Evolutionary conservation across 1,284 basidiomycete genomes (phyloP).

Genomic region (Anthracocystis panici-leucophaei): DNA sequence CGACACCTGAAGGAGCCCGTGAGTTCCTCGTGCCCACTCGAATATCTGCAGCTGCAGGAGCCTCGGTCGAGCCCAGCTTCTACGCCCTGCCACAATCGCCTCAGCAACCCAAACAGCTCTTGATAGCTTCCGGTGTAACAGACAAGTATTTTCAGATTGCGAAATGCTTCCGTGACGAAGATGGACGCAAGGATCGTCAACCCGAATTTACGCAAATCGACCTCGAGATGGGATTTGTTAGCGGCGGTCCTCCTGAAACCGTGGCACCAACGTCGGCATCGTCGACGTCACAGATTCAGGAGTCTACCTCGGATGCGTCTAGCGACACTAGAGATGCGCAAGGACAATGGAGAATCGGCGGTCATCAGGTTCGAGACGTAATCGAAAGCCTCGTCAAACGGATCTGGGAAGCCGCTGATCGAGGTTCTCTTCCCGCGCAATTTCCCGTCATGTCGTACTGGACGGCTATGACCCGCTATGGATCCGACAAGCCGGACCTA

Average conservation of each 20-base stretch:
- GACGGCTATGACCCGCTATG: conserved; percentile 73
- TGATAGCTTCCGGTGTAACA: conserved; percentile 89
- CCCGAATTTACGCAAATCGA: conserved; percentile 97
- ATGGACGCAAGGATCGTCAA: conserved; percentile 91
- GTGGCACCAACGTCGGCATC: background rate
- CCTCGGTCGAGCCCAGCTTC: conserved; percentile 74
- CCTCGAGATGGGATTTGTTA: conserved; percentile 94
- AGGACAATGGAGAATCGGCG: conserved; percentile 78
- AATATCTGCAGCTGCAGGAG: conserved; percentile 53
- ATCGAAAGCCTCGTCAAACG: conserved; percentile 56
- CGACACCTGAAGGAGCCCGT: conserved; percentile 91
- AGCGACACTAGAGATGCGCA: conserved; percentile 29
- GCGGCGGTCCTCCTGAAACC: conserved; percentile 75
- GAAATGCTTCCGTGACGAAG: conserved; percentile 93
- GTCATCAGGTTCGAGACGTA: conserved; percentile 56
- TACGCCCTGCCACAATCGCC: conserved; percentile 94
- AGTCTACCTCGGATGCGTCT: background rate
- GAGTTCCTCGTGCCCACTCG: conserved; percentile 95
- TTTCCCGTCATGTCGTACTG: conserved; percentile 61
- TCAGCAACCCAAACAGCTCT: conserved; percentile 93
- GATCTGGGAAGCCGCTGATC: conserved; percentile 79
- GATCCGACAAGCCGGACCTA: conserved; percentile 94
- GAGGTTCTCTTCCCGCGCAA: conserved; percentile 72
- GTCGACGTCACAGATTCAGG: background rate
- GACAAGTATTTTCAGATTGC: conserved; percentile 93